These are phyloP conservation scores for Avicennia marina DNA, from an alignment of 257 asterid genomes.

Conservation along the genomic window DNA sequence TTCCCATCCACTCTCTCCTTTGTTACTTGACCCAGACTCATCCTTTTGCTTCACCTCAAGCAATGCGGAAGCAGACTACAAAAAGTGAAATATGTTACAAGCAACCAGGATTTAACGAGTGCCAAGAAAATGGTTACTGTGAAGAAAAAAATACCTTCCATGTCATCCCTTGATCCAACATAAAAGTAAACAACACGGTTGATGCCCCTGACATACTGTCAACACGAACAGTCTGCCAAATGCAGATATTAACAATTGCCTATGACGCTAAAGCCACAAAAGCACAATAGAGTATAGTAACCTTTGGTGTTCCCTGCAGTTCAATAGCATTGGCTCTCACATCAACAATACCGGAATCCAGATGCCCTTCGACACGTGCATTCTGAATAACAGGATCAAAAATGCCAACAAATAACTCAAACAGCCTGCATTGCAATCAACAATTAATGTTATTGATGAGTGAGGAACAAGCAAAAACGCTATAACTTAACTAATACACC, in stretches of 20 bases:
- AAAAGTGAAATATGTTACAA: constrained; percentile 11
- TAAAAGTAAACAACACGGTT: constrained; percentile 79
- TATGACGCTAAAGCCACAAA: constrained; percentile 23
- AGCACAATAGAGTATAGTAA: constrained; percentile 26
- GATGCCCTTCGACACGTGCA: constrained; percentile 85
- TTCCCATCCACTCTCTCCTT: constrained; percentile 99
- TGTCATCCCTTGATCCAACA: constrained; percentile 87
- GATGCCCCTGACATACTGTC: constrained; percentile 93
- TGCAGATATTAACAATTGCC: constrained; percentile 23
- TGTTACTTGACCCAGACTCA: constrained; percentile 51
- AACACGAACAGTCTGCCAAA: constrained; percentile 87
- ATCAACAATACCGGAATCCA: constrained; percentile 95
- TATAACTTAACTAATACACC: constrained; percentile 21
- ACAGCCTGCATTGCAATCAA: constrained; percentile 63
- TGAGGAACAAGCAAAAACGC: neutral
- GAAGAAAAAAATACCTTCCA: constrained; percentile 65
- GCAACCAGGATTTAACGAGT: constrained; percentile 8
- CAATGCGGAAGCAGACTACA: constrained; percentile 76
- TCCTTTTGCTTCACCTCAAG: constrained; percentile 82
- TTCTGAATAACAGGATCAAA: constrained; percentile 66
- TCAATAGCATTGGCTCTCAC: constrained; percentile 73
- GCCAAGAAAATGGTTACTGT: constrained; percentile 2
- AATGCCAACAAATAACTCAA: constrained; percentile 87
- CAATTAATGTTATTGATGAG: constrained; percentile 22
- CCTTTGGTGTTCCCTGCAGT: constrained; percentile 85